phyloP scores from a whole-genome alignment of 2,329 filamentous ascomycete species.

The Nectriaceae sp. region DNA sequence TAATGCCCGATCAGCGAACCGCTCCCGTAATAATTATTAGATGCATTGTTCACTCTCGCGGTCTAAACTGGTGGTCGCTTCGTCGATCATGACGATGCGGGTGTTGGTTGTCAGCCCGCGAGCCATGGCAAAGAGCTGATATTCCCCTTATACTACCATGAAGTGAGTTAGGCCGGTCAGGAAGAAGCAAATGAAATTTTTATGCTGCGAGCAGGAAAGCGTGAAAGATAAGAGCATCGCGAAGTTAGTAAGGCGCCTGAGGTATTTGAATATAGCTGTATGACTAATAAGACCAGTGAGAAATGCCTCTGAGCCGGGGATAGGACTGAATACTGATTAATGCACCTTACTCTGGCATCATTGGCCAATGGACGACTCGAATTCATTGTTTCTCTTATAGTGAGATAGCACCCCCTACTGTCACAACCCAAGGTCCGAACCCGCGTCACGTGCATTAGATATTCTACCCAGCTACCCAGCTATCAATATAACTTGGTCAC shows the following conservation, averaged over 20 bases:
- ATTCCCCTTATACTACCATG: constrained; percentile 49
- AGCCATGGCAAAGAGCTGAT: constrained; percentile 72
- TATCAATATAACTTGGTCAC: too few relatives aligned
- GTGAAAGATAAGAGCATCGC: not conserved
- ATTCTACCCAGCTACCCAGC: too few relatives aligned
- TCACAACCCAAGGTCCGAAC: too few relatives aligned
- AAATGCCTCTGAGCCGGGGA: not conserved
- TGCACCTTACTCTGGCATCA: not conserved
- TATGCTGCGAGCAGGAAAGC: not conserved
- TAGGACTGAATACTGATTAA: not conserved
- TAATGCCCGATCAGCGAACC: constrained; percentile 64
- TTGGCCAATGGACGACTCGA: not conserved
- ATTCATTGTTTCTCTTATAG: not conserved
- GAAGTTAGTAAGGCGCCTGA: not conserved
- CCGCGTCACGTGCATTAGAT: too few relatives aligned
- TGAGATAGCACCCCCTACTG: too few relatives aligned
- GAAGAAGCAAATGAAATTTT: not conserved
- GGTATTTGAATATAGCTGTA: constrained; percentile 2
- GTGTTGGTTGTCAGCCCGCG: constrained; percentile 67
- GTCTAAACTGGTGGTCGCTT: constrained; percentile 71
- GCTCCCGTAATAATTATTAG: constrained; percentile 64
- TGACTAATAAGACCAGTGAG: constrained; percentile 2
- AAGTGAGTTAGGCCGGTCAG: not conserved
- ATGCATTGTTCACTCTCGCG: constrained; percentile 75
- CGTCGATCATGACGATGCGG: constrained; percentile 74